Base-by-base conservation (phyloP, 2,329 filamentous ascomycete species). In the Anisogramma anomala region DNA sequence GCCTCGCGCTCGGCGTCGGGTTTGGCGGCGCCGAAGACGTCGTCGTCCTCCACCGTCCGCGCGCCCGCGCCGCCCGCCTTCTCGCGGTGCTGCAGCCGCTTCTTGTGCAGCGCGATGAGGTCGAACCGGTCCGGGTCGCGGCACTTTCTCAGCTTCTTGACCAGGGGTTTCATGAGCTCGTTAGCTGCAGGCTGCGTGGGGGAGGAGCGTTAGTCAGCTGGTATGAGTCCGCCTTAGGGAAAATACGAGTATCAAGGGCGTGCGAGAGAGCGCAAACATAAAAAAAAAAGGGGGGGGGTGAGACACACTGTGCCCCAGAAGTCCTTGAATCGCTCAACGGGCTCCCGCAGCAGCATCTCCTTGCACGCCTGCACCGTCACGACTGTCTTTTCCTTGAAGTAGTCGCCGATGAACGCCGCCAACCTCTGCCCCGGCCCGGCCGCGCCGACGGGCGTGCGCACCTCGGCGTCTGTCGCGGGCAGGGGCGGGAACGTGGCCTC, bases 121-220 rank as follows among this genome's bases (percentile, higher is more conserved):
- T 88, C 81, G 32, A 72, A 75, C 42, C 83, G 76, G 50, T 84
- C 79, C 0, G 83, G 82, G 52, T 89, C 83, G 43, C 79, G 69
- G 51, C 83, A 88, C 51, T 71, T 74, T 46, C 74, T 76, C n/a
- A 88, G 65, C 56, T 85, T 87, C 59, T 72, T 77, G 13, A 77
- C 69, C 10, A 85, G 60, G 0, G 71, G 69, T 31, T 73, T 74
- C 50, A 77, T 68, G 18, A 71, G 60, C 38, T 67, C 65, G 49
- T 58, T 60, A 42, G 56, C 62, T 42, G 68, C 72, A 47, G 60
- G 59, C 65, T 68, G 48, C n/a, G n/a, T 54, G 7, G 7, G 4
- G 49, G 47, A 54, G 15, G 49, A 27, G 51, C 55, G 49, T 66
- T 60, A 53, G 50, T 37, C n/a, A n/a, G n/a, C n/a, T n/a, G n/a